Base-by-base conservation (phyloP, 2,329 filamentous ascomycete genomes). In the Aphanocladium album region DNA sequence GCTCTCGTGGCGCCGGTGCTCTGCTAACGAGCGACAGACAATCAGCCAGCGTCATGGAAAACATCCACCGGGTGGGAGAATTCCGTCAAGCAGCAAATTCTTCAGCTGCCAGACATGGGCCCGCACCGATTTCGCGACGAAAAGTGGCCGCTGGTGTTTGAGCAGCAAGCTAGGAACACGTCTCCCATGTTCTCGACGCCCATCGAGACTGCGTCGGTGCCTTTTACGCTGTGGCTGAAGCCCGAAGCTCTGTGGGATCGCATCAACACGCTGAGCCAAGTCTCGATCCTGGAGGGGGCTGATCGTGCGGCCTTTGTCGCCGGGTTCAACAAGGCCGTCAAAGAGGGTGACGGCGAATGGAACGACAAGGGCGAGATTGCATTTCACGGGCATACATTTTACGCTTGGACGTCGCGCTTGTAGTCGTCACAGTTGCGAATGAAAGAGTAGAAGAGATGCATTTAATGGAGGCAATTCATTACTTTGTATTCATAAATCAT, bases 261-360 rank as follows among this genome's bases (percentile, higher is more conserved):
- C 39, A 79, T 87, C 62, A 78, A 77, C 52, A 91, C 88, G 14
- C 73, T 91, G 61, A 89, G 86, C 67, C 87, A 90, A 69, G 82
- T 91, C 63, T 81, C 84, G 4, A 77, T 86, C 57, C 72, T 89
- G 14, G 71, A 80, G 51, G 82, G 79, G 1, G 75, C 80, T 57
- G 76, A 79, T 49, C 79, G 78, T 66, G 76, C 75, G 60, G 73
- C 76, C 46, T 80, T 83, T 50, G 76, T 77, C 60, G 76, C 75
- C 47, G 72, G 74, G 61, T 80, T 87, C 63, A 80, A 85, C 56
- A 77, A 82, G 59, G 80, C 81, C 9, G 64, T 90, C 62, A 75
- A 77, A 33, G 75, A 72, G 16, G 74, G 76, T 1, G 83, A 84
- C 61, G 82, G 82, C 0, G 79, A 83, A 67, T 79, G 76, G 62